Evolutionary conservation across 805 yeast species (phyloP).

Genomic region (Wickerhamiella bombiphila): DNA sequence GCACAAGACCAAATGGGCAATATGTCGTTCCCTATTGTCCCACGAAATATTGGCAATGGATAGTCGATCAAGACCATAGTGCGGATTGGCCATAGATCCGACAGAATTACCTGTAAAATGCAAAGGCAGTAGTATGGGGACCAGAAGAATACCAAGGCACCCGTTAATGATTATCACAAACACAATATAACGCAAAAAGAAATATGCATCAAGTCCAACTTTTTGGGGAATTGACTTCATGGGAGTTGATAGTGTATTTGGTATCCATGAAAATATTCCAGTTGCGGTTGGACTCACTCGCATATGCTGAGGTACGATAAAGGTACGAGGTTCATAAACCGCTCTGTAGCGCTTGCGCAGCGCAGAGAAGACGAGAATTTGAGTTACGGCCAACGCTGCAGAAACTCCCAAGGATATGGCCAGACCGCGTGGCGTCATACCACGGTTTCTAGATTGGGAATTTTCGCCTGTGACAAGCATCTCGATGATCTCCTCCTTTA

Average conservation of each 20-base stretch:
- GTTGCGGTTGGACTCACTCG: constrained; percentile 21
- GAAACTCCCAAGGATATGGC: constrained; percentile 29
- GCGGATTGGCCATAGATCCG: constrained; percentile 26
- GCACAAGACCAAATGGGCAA: constrained; percentile 51
- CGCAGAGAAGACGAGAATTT: constrained; percentile 28
- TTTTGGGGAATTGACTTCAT: constrained; percentile 30
- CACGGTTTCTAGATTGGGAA: constrained; percentile 6
- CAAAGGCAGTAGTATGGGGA: constrained; percentile 50
- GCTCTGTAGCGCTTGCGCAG: constrained; percentile 24
- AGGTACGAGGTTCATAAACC: constrained; percentile 43
- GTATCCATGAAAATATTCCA: constrained; percentile 44
- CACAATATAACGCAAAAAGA: constrained; percentile 47
- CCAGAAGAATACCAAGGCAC: constrained; percentile 37
- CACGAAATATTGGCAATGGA: constrained; percentile 59
- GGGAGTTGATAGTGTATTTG: constrained; percentile 28
- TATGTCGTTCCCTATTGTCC: constrained; percentile 33
- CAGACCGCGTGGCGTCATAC: constrained; percentile 14
- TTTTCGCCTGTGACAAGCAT: constrained; percentile 12
- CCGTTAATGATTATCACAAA: constrained; percentile 38
- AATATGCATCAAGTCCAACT: constrained; percentile 62
- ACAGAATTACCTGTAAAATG: constrained; percentile 33
- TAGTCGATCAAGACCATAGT: constrained; percentile 37
- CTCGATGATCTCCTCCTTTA: constrained; percentile 13
- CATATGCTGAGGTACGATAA: constrained; percentile 29
- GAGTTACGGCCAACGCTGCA: constrained; percentile 36